These are phyloP conservation scores for Aspergillus fumigatus DNA, from an alignment of 2,329 filamentous ascomycete genomes.

Conservation along the genomic window DNA sequence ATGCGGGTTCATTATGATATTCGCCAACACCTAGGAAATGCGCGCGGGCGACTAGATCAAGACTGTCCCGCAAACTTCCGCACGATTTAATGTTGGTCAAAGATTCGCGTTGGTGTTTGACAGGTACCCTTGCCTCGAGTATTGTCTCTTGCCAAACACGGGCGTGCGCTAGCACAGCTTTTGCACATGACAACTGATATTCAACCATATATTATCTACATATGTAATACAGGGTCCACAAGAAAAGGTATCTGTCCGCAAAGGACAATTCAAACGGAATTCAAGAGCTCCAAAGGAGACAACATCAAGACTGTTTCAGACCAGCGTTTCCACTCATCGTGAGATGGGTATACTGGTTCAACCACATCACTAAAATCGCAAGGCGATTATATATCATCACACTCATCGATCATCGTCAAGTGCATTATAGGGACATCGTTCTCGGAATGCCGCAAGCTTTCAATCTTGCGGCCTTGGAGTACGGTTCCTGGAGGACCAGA, in stretches of 20 bases:
- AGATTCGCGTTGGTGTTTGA: not conserved
- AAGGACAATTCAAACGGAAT: not conserved
- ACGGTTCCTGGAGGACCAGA: not conserved
- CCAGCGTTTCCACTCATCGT: not conserved
- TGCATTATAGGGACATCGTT: constrained; percentile 5
- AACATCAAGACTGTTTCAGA: not conserved
- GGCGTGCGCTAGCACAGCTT: not conserved
- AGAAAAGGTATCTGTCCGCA: not conserved
- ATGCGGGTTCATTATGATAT: no score
- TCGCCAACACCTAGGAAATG: no score
- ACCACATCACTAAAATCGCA: constrained; percentile 11
- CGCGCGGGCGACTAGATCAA: no score
- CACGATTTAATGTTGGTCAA: no score
- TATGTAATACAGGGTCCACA: not conserved
- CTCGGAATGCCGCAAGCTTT: not conserved
- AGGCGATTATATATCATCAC: constrained; percentile 14
- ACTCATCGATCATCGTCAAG: constrained; percentile 20
- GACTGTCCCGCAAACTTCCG: no score
- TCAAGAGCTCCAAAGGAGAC: not conserved
- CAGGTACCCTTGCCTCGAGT: not conserved
- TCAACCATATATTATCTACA: not conserved
- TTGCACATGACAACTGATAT: not conserved
- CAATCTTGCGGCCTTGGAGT: not conserved
- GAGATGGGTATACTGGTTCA: not conserved
- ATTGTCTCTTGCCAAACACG: not conserved